Evolutionary conservation across 106 monocot species (phyloP).

Genomic region (Phalaenopsis equestris): DNA sequence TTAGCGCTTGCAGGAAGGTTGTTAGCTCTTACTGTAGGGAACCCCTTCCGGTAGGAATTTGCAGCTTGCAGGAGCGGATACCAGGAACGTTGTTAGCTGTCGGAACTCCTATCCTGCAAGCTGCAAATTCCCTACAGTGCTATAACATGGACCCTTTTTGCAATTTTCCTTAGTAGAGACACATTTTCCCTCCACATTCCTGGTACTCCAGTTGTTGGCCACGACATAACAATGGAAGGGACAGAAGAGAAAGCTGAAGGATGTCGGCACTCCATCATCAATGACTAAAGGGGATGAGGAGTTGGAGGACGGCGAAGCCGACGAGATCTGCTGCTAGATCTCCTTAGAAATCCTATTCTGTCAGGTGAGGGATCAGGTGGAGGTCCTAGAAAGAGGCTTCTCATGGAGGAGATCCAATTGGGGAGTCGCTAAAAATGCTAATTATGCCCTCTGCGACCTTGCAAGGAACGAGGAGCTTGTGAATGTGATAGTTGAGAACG

Average conservation of each 20-base stretch:
- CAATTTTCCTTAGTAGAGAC: too few relatives aligned
- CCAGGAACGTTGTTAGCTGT: too few relatives aligned
- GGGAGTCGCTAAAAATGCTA: slow-evolving; percentile 63
- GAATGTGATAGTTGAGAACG: slow-evolving; percentile 75
- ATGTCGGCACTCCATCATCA: slow-evolving; percentile 9
- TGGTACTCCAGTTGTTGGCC: slow-evolving; percentile 6
- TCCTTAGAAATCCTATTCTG: slow-evolving; percentile 32
- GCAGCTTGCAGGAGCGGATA: too few relatives aligned
- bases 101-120: too few relatives aligned
- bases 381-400: slow-evolving; percentile 46
- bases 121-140: too few relatives aligned
- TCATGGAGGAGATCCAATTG: slow-evolving; percentile 71
- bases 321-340: slow-evolving; percentile 28
- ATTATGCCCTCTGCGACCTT: slow-evolving; percentile 76
- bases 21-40: too few relatives aligned
- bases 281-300: slow-evolving; percentile 10
- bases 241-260: slow-evolving; percentile 78
- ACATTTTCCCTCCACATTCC: not conserved
- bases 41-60: too few relatives aligned
- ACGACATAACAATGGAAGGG: slow-evolving; percentile 8
- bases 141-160: too few relatives aligned
- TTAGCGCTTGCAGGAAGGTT: too few relatives aligned
- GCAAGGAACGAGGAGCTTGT: slow-evolving; percentile 97
- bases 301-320: slow-evolving; percentile 7
- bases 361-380: slow-evolving; percentile 68